These are phyloP conservation scores for Trichoderma sp. DNA, from an alignment of 2,329 filamentous ascomycete species.

Conservation along the genomic window DNA sequence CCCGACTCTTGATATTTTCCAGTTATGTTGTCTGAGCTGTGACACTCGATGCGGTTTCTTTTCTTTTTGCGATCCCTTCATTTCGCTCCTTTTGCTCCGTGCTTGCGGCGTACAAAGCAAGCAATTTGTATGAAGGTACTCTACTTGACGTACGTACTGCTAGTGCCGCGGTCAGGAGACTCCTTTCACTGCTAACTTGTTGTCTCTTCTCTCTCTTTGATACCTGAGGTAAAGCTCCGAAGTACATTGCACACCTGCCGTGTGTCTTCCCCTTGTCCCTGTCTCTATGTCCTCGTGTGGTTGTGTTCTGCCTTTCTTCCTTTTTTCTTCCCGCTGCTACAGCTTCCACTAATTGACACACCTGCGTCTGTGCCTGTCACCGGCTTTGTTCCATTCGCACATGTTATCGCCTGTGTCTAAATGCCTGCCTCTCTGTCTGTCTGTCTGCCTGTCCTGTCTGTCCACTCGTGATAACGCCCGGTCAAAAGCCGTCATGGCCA, in stretches of 20 bases:
- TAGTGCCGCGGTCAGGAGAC: no score
- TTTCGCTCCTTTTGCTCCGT: background rate
- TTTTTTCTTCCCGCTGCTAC: background rate
- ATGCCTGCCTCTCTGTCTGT: background rate
- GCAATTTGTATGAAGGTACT: no score
- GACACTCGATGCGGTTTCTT: background rate
- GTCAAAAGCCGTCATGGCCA: constrained; percentile 9
- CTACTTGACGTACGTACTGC: no score
- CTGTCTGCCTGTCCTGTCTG: background rate
- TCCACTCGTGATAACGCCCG: constrained; percentile 1
- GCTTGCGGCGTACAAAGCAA: no score
- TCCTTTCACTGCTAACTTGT: no score
- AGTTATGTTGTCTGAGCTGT: no score
- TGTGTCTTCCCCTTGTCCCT: background rate
- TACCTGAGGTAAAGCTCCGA: no score
- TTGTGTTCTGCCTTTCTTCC: background rate
- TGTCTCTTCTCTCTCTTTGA: no score
- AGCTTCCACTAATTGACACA: background rate
- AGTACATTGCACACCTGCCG: no score
- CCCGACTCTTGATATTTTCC: no score
- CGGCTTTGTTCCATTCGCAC: background rate
- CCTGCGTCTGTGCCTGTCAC: background rate
- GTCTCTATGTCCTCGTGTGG: background rate
- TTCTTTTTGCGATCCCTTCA: background rate
- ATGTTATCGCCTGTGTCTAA: background rate